These are phyloP conservation scores for Didymella pomorum DNA, from an alignment of 2,329 filamentous ascomycete genomes.

Conservation along the genomic window DNA sequence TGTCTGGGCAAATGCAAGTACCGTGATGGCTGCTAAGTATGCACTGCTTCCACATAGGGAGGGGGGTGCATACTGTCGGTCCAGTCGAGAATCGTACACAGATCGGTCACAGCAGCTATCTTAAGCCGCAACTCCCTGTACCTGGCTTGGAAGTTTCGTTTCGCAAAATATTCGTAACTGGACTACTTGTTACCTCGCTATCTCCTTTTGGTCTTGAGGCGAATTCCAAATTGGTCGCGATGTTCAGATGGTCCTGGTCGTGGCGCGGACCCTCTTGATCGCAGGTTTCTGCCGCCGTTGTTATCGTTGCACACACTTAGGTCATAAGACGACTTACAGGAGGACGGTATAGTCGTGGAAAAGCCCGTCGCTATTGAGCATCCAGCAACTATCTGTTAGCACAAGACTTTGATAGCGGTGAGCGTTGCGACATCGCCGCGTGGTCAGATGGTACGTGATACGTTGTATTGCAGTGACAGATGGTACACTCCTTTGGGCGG, in stretches of 20 bases:
- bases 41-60: constrained; percentile 7
- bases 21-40: constrained; percentile 9
- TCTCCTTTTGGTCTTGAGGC: background rate
- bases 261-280: background rate
- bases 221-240: background rate
- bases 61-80: constrained; percentile 13
- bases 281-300: background rate
- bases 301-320: constrained; percentile 1
- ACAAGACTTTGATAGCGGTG: constrained; percentile 10
- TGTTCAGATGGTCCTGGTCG: constrained; percentile 1
- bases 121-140: background rate
- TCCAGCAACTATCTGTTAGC: background rate
- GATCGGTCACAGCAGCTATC: constrained; percentile 7
- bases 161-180: background rate
- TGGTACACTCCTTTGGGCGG: constrained; percentile 11
- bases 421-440: constrained; percentile 15
- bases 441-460: constrained; percentile 18
- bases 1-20: background rate
- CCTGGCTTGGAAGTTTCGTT: background rate
- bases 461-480: constrained; percentile 19
- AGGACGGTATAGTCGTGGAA: constrained; percentile 1
- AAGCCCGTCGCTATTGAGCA: constrained; percentile 2
- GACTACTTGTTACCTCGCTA: background rate
- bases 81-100: constrained; percentile 15
- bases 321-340: constrained; percentile 4